Evolutionary conservation across 352 stramenopile species (phyloP).

Genomic region (Phytophthora fragariae): DNA sequence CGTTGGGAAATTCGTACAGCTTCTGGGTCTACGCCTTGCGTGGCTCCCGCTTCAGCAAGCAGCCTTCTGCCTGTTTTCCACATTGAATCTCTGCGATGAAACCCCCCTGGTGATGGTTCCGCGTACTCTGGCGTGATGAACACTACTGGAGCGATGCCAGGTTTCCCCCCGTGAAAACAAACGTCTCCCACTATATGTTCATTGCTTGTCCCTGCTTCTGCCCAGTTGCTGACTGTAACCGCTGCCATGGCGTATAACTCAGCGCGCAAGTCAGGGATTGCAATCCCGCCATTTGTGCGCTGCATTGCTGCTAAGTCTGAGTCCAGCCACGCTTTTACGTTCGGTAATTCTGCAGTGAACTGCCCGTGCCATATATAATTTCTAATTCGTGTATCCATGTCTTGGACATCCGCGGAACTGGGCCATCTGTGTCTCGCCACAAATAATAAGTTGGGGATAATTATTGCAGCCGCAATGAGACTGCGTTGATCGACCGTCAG

Average conservation of each 20-base stretch:
- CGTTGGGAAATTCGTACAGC: neutral
- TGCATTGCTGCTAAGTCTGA: neutral
- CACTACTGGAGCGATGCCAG: neutral
- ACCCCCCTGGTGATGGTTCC: neutral
- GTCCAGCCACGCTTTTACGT: conserved; percentile 2
- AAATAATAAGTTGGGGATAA: conserved; percentile 1
- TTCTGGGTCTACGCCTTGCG: neutral
- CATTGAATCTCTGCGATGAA: neutral
- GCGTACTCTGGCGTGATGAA: neutral
- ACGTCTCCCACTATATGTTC: neutral
- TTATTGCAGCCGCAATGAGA: neutral
- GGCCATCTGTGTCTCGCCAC: neutral
- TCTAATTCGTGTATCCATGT: neutral
- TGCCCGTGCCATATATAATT: too few species aligned
- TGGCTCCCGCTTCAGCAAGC: neutral
- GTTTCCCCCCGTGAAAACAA: neutral
- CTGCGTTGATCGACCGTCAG: conserved; percentile 1
- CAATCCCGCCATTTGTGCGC: neutral
- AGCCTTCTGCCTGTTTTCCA: neutral
- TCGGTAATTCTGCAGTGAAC: neutral
- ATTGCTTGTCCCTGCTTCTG: neutral
- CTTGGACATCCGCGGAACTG: neutral
- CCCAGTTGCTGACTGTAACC: neutral
- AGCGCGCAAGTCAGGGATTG: neutral
- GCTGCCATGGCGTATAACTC: conserved; percentile 6